Percentiles rank a stretch among this genome's conserved stretches.
Conservation (phyloP, 2,329 filamentous ascomycete species). For the Simplicillium sp. region DNA sequence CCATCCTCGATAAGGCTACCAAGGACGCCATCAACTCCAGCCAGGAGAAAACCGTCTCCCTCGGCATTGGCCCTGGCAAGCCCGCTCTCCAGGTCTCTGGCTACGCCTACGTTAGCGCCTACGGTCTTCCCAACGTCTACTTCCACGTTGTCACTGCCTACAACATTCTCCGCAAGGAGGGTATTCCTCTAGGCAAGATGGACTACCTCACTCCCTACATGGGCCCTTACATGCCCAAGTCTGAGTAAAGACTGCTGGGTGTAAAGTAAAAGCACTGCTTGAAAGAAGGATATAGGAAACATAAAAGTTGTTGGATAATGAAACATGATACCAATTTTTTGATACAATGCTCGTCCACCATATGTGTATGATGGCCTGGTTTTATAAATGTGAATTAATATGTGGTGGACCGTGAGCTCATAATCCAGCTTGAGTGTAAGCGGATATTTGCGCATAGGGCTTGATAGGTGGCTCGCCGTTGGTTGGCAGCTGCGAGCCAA, state of each 20-base stretch:
- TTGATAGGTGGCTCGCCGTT: too few relatives aligned
- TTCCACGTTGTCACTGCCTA: constrained; percentile 56
- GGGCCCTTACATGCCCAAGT: constrained; percentile 13
- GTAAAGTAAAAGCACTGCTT: not conserved
- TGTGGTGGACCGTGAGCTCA: too few relatives aligned
- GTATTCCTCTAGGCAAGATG: constrained; percentile 50
- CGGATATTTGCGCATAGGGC: too few relatives aligned
- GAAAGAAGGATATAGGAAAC: not conserved
- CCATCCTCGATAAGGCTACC: constrained; percentile 21
- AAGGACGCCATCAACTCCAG: constrained; percentile 21
- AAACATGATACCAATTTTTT: too few relatives aligned
- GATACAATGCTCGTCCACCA: too few relatives aligned
- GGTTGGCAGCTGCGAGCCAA: too few relatives aligned
- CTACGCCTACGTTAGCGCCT: constrained; percentile 34
- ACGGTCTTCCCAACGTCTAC: constrained; percentile 49
- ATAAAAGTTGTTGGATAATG: too few relatives aligned
- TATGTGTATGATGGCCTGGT: too few relatives aligned
- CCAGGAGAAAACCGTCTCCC: constrained; percentile 15
- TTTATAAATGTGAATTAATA: too few relatives aligned
- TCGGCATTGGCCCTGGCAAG: constrained; percentile 20
- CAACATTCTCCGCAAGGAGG: constrained; percentile 49
- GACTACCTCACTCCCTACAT: constrained; percentile 38
- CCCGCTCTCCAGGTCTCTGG: constrained; percentile 13
- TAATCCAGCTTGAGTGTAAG: too few relatives aligned
- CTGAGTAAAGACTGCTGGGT: constrained; percentile 12